Conservation (phyloP, 345 rosid species). For the Erucastrum elatum region DNA sequence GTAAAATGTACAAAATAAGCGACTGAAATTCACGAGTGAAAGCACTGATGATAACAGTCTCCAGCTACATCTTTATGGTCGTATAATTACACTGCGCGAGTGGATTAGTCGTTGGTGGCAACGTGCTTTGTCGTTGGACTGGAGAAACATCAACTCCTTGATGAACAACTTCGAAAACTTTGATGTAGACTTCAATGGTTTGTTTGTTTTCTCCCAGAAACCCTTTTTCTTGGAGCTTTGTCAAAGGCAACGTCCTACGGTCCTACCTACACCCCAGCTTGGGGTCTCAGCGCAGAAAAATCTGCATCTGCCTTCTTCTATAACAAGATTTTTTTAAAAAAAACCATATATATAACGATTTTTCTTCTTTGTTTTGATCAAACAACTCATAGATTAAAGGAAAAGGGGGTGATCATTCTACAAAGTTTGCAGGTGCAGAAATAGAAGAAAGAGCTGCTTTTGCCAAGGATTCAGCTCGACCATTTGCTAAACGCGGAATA, state of each 20-base stretch:
- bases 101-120: slow-evolving; percentile 3
- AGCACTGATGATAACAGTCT: background rate
- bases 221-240: background rate
- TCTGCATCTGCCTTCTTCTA: no score
- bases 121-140: slow-evolving; percentile 10
- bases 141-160: background rate
- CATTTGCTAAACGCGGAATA: no score
- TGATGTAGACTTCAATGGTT: background rate
- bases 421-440: no score
- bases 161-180: background rate
- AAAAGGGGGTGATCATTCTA: no score
- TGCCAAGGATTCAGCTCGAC: no score
- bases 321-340: no score
- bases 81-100: slow-evolving; percentile 6
- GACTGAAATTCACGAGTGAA: background rate
- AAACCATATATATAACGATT: no score
- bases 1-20: background rate
- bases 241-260: no score
- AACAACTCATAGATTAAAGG: no score
- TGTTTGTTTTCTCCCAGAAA: background rate
- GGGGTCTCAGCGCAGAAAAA: no score
- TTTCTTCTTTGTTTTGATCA: background rate
- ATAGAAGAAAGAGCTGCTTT: no score
- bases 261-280: no score
- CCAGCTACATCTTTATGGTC: slow-evolving; percentile 18